phyloP scores from a whole-genome alignment of 2,329 filamentous ascomycete species.

The Madurella mycetomatis region DNA sequence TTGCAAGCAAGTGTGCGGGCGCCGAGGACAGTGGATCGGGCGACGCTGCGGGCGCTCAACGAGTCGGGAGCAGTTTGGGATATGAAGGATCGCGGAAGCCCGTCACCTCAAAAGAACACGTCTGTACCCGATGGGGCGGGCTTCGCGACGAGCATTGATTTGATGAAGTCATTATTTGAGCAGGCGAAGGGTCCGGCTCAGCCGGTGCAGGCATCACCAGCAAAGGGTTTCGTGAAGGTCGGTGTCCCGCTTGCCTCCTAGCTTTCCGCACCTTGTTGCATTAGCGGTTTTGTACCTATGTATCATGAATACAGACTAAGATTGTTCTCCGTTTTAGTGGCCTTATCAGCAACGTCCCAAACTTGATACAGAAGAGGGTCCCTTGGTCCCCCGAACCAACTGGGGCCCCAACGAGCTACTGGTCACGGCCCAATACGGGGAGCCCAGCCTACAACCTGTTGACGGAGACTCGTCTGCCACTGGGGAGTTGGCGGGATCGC shows the following conservation, averaged over 20 bases:
- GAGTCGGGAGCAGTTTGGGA: slow-evolving; percentile 55
- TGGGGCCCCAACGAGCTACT: slow-evolving; percentile 75
- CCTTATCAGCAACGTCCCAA: slow-evolving; percentile 79
- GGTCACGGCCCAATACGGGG: slow-evolving; percentile 38
- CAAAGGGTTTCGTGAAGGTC: slow-evolving; percentile 80
- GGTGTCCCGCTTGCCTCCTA: slow-evolving; percentile 52
- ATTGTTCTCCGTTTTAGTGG: slow-evolving; percentile 59
- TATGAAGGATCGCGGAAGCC: slow-evolving; percentile 32
- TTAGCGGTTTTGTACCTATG: slow-evolving; percentile 18
- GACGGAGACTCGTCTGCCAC: slow-evolving; percentile 11
- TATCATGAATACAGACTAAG: slow-evolving; percentile 41
- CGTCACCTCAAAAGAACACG: slow-evolving; percentile 31
- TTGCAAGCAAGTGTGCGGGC: slow-evolving; percentile 91
- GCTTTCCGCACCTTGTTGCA: slow-evolving; percentile 19
- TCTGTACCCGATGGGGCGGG: slow-evolving; percentile 51
- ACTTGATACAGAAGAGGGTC: slow-evolving; percentile 60
- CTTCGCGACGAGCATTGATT: slow-evolving; percentile 84
- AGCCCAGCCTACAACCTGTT: slow-evolving; percentile 28
- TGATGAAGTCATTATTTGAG: slow-evolving; percentile 93
- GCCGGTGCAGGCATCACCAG: slow-evolving; percentile 48
- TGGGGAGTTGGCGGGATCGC: slow-evolving; percentile 16
- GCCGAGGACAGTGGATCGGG: slow-evolving; percentile 88
- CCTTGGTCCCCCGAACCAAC: slow-evolving; percentile 63
- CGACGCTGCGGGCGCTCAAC: slow-evolving; percentile 58
- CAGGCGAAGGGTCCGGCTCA: slow-evolving; percentile 58